These are phyloP conservation scores for Scedosporium minutisporum DNA, from an alignment of 2,329 filamentous ascomycete genomes.

Conservation along the genomic window DNA sequence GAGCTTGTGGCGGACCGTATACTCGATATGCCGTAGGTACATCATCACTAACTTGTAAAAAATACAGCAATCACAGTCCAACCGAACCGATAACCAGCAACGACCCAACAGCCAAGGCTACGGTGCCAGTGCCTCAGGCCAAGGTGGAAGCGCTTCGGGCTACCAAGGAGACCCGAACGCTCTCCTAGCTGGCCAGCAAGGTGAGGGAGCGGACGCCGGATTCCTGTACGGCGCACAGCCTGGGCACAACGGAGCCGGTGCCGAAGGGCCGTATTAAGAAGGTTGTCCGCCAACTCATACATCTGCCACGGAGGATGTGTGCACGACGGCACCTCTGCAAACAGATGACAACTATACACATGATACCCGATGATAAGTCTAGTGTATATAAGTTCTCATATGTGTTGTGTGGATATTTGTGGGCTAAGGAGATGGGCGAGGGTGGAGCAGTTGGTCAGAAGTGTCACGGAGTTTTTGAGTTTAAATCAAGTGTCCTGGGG, in stretches of 20 bases:
- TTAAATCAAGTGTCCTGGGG: not conserved
- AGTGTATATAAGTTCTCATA: not conserved
- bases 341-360: not conserved
- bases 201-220: slow-evolving; percentile 30
- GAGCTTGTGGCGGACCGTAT: not conserved
- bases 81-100: slow-evolving; percentile 49
- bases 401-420: too few relatives aligned
- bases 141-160: slow-evolving; percentile 30
- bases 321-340: not conserved
- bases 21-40: not conserved
- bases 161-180: not conserved
- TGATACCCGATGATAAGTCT: not conserved
- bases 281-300: not conserved
- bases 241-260: slow-evolving; percentile 48
- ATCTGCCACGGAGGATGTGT: not conserved
- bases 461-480: not conserved
- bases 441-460: not conserved
- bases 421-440: too few relatives aligned
- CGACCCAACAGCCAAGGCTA: slow-evolving; percentile 45
- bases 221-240: slow-evolving; percentile 47
- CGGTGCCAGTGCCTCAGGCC: slow-evolving; percentile 29
- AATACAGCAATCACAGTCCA: slow-evolving; percentile 62
- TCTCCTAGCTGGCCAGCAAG: slow-evolving; percentile 27
- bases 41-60: slow-evolving; percentile 4
- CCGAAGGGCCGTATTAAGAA: slow-evolving; percentile 41